Evolutionary conservation across 2,329 filamentous ascomycete species (phyloP).

Genomic region (Colletotrichum camelliae): DNA sequence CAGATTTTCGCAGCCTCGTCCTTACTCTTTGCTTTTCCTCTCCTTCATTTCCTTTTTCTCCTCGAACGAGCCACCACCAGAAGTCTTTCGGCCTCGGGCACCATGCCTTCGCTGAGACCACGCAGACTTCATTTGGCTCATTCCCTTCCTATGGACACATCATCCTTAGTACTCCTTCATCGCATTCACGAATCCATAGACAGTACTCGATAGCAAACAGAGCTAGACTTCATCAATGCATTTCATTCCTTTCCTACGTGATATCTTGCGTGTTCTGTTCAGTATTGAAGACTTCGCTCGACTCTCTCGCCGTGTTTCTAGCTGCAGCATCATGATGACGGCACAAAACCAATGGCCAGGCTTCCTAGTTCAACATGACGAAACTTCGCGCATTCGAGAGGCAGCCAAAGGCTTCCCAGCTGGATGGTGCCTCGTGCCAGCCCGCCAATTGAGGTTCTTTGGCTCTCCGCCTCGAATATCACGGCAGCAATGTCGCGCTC

Average conservation of each 20-base stretch:
- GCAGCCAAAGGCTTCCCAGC: fast-evolving
- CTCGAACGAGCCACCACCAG: background rate
- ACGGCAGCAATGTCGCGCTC: background rate
- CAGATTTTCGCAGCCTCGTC: background rate
- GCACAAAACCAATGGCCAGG: background rate
- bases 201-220: background rate
- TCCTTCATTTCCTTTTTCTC: background rate
- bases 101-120: background rate
- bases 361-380: background rate
- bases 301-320: background rate
- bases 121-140: background rate
- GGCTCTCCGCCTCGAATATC: background rate
- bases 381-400: background rate
- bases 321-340: background rate
- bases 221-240: background rate
- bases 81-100: background rate
- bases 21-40: background rate
- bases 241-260: background rate
- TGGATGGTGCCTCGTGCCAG: background rate
- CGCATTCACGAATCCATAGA: background rate
- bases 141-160: background rate
- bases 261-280: background rate
- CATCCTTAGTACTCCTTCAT: background rate
- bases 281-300: background rate
- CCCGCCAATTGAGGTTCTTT: fast-evolving